Base-by-base conservation (phyloP, 2,329 filamentous ascomycete species). In the Onygenales sp. region DNA sequence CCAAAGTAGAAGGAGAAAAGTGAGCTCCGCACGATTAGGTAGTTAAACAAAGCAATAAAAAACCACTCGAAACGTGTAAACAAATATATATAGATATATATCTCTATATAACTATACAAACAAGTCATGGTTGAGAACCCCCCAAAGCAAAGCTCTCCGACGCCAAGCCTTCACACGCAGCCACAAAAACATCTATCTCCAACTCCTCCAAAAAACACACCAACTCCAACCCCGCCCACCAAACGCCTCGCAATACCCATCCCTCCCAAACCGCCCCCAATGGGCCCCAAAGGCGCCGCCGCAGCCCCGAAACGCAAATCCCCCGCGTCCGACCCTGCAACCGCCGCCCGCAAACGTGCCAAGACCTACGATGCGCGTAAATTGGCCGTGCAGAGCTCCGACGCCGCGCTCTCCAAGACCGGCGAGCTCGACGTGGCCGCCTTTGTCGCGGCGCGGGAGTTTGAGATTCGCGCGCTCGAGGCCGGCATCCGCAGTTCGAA, bases 401-500 rank as follows among this genome's bases (percentile, higher is more conserved):
- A 74, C 32, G 69, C 72, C 46, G 72, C 72, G 33, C 68, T 75
- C 48, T 81, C 81, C 60, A 74, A 74, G 53, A 77, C 80, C 70
- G 93, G 92, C 65, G 85, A 94, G 65, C 78, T 98, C 55, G 86
- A 96, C 65, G 79, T 96, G 50, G 83, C 87, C 60, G 82, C 85
- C 32, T 98, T 97, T 63, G 79, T 97, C 60, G 83, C 83, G 60
- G 85, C 89, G 9, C 86, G 91, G 56, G 85, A 95, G 65, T 95
- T 88, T 63, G 92, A 97, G 73, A 94, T 98, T 61, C 82, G 81
- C 54, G 86, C 91, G 1, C 74, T 97, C 46, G 87, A 95, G 66
- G 78, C 85, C 63, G 88, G 87, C 56, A 93, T 97, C 79, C 78
- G 80, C 52, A 83, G 81, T 37, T 86, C 88, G 46, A 91, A 87